phyloP scores from a whole-genome alignment of 768 basidiomycete genomes.

The Mycena alexandri region DNA sequence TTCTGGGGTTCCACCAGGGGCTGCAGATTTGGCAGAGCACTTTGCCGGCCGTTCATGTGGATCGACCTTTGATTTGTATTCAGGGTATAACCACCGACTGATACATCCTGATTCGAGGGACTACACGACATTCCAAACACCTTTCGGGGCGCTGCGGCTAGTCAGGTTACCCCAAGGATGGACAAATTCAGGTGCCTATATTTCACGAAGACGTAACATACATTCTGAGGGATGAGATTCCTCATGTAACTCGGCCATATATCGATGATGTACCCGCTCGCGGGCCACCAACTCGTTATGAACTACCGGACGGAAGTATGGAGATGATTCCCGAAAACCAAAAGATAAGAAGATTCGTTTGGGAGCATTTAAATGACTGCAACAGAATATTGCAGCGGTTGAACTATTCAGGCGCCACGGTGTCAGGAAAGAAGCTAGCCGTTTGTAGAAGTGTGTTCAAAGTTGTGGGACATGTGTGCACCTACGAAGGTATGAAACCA shows the following conservation, averaged over 20 bases:
- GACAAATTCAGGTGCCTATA: conserved; percentile 29
- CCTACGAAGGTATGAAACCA: conserved; percentile 17
- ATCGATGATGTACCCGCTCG: conserved; percentile 25
- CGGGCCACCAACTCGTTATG: background rate
- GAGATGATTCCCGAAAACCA: background rate
- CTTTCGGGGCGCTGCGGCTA: conserved; percentile 38
- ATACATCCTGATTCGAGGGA: conserved; percentile 43
- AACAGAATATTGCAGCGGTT: background rate
- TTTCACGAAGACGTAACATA: conserved; percentile 11
- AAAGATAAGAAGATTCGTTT: background rate
- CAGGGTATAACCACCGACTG: conserved; percentile 44
- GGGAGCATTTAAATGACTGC: background rate
- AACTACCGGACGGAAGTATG: background rate
- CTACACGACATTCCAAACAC: conserved; percentile 49
- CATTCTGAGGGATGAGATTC: conserved; percentile 10
- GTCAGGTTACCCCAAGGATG: conserved; percentile 46
- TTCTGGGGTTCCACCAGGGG: conserved; percentile 33
- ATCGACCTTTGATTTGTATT: conserved; percentile 37
- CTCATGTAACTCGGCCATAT: conserved; percentile 22
- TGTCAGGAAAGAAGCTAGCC: background rate
- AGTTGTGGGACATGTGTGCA: conserved; percentile 11
- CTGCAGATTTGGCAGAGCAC: conserved; percentile 20
- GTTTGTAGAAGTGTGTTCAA: too few species aligned
- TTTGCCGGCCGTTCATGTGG: conserved; percentile 16
- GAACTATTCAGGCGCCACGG: background rate